Evolutionary conservation across 306 rosid species (phyloP).

Genomic region (Gillenia trifoliata): DNA sequence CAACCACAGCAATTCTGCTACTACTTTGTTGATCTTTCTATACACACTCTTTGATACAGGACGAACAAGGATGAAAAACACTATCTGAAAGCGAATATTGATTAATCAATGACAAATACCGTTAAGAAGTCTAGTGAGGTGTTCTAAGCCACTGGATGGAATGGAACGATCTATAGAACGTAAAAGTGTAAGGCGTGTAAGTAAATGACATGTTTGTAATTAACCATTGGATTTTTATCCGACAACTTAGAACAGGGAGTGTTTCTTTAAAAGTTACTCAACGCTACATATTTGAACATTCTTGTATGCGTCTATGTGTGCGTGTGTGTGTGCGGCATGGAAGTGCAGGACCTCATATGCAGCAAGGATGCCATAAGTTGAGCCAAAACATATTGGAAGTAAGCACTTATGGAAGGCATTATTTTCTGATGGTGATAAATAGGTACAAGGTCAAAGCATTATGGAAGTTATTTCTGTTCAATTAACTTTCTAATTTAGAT

Average conservation of each 20-base stretch:
- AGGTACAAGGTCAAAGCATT: background rate
- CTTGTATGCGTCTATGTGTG: background rate
- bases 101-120: background rate
- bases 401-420: background rate
- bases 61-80: conserved; percentile 57
- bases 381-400: background rate
- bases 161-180: too few relatives aligned
- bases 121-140: background rate
- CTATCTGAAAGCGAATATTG: conserved; percentile 40
- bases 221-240: background rate
- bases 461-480: too few relatives aligned
- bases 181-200: background rate
- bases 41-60: conserved; percentile 55
- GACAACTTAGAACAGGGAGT: background rate
- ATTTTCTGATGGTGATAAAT: background rate
- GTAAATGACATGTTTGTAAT: background rate
- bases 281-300: background rate
- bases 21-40: conserved; percentile 62
- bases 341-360: background rate
- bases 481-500: background rate
- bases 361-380: background rate
- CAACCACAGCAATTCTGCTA: conserved; percentile 76
- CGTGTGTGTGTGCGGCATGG: background rate
- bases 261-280: background rate
- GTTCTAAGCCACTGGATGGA: background rate